phyloP scores from a whole-genome alignment of 768 basidiomycete genomes.

The Suillus subluteus region DNA sequence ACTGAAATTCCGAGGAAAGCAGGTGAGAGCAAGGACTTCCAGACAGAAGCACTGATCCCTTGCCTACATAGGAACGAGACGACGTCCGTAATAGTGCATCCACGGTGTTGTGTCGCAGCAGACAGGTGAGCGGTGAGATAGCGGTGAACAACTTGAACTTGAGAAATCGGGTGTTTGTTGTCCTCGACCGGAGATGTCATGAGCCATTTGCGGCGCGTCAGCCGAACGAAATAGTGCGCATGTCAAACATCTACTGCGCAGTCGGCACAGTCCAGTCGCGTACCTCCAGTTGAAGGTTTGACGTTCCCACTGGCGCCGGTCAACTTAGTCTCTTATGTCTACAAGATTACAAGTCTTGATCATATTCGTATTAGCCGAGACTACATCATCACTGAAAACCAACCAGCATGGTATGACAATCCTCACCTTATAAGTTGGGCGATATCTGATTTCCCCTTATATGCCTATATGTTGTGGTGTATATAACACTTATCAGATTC shows the following conservation, averaged over 20 bases:
- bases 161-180: conserved; percentile 21
- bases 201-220: conserved; percentile 43
- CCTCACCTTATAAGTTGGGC: too few species aligned
- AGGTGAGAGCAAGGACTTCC: not conserved
- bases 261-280: conserved; percentile 28
- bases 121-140: conserved; percentile 25
- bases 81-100: conserved; percentile 18
- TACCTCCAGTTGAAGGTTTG: conserved; percentile 19
- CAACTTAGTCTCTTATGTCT: not conserved
- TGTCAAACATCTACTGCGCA: conserved; percentile 23
- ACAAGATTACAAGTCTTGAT: too few species aligned
- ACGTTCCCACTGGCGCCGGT: not conserved
- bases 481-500: too few species aligned
- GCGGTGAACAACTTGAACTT: conserved; percentile 28
- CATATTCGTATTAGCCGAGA: too few species aligned
- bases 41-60: conserved; percentile 36
- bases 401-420: too few species aligned
- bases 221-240: conserved; percentile 39
- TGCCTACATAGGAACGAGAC: conserved; percentile 36
- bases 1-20: not conserved
- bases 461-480: too few species aligned
- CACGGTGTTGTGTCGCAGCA: conserved; percentile 5
- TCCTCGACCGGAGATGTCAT: conserved; percentile 14
- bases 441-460: too few species aligned
- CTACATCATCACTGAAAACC: too few species aligned